A percentile compares a stretch with the other conserved stretches of the same genome.
Conservation (phyloP, 2,329 filamentous ascomycete species). For the Orbilia oligospora region DNA sequence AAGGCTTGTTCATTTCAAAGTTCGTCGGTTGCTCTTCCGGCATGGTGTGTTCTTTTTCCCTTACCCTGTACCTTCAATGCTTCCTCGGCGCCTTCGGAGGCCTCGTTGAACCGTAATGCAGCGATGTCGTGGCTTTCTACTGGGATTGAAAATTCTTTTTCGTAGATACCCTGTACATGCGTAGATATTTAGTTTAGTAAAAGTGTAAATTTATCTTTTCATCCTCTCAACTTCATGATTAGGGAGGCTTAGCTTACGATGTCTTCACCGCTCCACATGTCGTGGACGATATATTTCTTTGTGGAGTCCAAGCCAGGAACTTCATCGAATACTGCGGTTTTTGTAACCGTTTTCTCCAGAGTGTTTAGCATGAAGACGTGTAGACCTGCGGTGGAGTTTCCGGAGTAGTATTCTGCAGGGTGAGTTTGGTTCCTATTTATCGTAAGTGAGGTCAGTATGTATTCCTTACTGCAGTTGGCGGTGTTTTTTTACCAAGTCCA, state of each 20-base stretch:
- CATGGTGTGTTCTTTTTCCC: slow-evolving; percentile 22
- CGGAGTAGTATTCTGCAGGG: slow-evolving; percentile 71
- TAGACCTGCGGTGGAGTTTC: slow-evolving; percentile 68
- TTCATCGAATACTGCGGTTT: slow-evolving; percentile 68
- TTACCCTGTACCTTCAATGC: slow-evolving; percentile 33
- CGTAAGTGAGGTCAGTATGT: not conserved
- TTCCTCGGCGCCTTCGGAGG: not conserved
- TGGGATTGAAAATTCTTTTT: slow-evolving; percentile 38
- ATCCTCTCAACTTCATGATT: not conserved
- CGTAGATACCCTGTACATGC: slow-evolving; percentile 29
- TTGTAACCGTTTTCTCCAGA: slow-evolving; percentile 65
- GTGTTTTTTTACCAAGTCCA: slow-evolving; percentile 67
- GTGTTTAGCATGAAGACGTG: slow-evolving; percentile 71
- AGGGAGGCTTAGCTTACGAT: slow-evolving; percentile 13
- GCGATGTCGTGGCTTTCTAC: slow-evolving; percentile 56
- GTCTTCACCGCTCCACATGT: slow-evolving; percentile 69
- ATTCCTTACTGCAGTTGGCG: too few species aligned
- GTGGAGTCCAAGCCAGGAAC: slow-evolving; percentile 67
- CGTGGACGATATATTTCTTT: slow-evolving; percentile 67
- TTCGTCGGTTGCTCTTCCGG: slow-evolving; percentile 26
- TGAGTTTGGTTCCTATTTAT: slow-evolving; percentile 67
- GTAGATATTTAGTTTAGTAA: not conserved
- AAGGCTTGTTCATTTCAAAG: slow-evolving; percentile 13
- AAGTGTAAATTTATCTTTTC: too few species aligned
- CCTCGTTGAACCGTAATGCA: slow-evolving; percentile 48